A percentile compares a stretch with the other conserved stretches of the same genome.
Evolutionary conservation across 768 basidiomycete species (phyloP).

Genomic region (Trametes elegans): DNA sequence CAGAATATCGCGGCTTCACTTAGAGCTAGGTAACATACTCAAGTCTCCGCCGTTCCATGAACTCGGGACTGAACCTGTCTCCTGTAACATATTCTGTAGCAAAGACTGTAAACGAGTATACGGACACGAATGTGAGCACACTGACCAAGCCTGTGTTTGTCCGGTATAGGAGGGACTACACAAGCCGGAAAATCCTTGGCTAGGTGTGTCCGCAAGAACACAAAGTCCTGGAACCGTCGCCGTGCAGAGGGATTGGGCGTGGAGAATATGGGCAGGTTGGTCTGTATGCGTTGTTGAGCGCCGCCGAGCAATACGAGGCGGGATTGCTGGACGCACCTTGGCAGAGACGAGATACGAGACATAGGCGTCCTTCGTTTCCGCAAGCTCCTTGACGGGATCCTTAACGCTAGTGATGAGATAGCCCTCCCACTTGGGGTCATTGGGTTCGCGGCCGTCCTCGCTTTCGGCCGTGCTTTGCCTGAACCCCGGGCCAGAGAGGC

Average conservation of each 20-base stretch:
- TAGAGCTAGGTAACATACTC: constrained; percentile 56
- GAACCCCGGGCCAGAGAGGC: constrained; percentile 68
- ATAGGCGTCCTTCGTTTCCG: constrained; percentile 96
- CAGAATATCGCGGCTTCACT: constrained; percentile 1
- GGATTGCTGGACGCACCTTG: constrained; percentile 53
- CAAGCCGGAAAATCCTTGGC: constrained; percentile 93
- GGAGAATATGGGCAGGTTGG: constrained; percentile 86
- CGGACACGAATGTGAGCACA: constrained; percentile 15
- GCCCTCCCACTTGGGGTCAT: constrained; percentile 90
- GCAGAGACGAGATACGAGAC: constrained; percentile 91
- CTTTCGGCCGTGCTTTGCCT: constrained; percentile 73
- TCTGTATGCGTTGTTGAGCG: constrained; percentile 46
- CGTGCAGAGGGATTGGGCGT: constrained; percentile 71
- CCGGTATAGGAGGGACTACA: constrained; percentile 95
- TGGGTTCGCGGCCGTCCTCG: constrained; percentile 62
- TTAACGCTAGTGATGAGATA: constrained; percentile 79
- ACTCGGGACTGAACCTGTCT: constrained; percentile 95
- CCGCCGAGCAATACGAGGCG: constrained; percentile 9
- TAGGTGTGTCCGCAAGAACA: constrained; percentile 86
- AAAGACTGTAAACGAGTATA: neutral
- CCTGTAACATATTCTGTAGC: constrained; percentile 91
- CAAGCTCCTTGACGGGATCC: constrained; percentile 93
- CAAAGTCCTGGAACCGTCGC: constrained; percentile 95
- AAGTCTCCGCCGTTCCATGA: constrained; percentile 87
- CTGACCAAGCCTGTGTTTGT: constrained; percentile 94